Evolutionary conservation across 192 early-diverging fungal species (phyloP).

Genomic region (Pilaira anomala): DNA sequence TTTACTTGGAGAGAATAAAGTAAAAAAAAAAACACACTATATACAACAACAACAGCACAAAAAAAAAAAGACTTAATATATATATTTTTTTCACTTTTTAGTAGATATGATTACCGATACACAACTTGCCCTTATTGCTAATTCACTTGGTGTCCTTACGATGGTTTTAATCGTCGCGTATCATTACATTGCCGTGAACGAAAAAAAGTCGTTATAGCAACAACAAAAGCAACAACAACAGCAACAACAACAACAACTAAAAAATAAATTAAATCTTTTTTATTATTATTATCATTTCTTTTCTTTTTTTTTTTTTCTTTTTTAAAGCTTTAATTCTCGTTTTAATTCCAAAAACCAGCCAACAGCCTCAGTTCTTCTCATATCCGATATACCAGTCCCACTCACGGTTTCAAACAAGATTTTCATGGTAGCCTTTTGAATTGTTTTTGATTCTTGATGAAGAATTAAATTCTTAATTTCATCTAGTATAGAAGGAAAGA

Average conservation of each 20-base stretch:
- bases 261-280: too few relatives aligned
- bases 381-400: constrained; percentile 37
- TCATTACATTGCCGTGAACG: constrained; percentile 49
- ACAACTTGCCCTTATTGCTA: constrained; percentile 51
- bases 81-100: too few relatives aligned
- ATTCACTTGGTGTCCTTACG: constrained; percentile 49
- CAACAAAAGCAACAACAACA: neutral
- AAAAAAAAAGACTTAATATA: too few relatives aligned
- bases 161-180: constrained; percentile 55
- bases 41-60: too few relatives aligned
- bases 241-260: too few relatives aligned
- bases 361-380: constrained; percentile 36
- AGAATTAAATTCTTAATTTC: constrained; percentile 16
- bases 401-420: constrained; percentile 36
- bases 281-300: too few relatives aligned
- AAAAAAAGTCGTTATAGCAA: neutral
- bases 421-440: constrained; percentile 24
- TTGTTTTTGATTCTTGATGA: constrained; percentile 9
- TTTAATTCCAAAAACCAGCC: constrained; percentile 39
- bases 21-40: too few relatives aligned
- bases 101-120: constrained; percentile 47
- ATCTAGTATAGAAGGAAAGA: constrained; percentile 23
- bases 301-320: too few relatives aligned
- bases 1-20: too few relatives aligned
- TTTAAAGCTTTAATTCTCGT: constrained; percentile 8